Evolutionary conservation across 768 basidiomycete species (phyloP).

Genomic region (Pseudohyphozyma bogoriensis): DNA sequence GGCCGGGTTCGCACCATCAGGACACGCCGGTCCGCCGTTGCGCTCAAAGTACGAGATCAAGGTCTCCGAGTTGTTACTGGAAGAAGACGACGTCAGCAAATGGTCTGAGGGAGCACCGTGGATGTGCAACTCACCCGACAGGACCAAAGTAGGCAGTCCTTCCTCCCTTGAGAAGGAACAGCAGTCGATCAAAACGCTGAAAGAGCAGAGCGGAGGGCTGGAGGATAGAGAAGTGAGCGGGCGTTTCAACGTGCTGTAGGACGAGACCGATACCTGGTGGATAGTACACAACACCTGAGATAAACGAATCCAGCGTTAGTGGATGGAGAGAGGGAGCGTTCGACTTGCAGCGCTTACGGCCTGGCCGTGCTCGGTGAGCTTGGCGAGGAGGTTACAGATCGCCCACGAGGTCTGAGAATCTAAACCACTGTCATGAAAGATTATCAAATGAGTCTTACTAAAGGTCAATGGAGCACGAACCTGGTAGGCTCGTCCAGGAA

Average conservation of each 20-base stretch:
- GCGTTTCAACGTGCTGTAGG: slow-evolving; percentile 44
- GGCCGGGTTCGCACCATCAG: slow-evolving; percentile 59
- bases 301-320: slow-evolving; percentile 31
- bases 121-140: slow-evolving; percentile 28
- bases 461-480: too few relatives aligned
- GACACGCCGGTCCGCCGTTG: slow-evolving; percentile 57
- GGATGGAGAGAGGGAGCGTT: too few relatives aligned
- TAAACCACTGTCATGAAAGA: too few relatives aligned
- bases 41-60: slow-evolving; percentile 18
- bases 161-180: slow-evolving; percentile 27
- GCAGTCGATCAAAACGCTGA: slow-evolving; percentile 57
- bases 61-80: too few relatives aligned
- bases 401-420: too few relatives aligned
- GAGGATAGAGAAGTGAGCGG: slow-evolving; percentile 54
- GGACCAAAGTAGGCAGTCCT: slow-evolving; percentile 18
- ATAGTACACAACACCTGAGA: too few relatives aligned
- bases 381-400: too few relatives aligned
- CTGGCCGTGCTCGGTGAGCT: too few relatives aligned
- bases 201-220: slow-evolving; percentile 72
- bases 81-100: slow-evolving; percentile 67
- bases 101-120: not conserved
- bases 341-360: too few relatives aligned
- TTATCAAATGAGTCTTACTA: too few relatives aligned
- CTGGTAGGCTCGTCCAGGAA: slow-evolving; percentile 86
- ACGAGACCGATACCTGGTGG: too few relatives aligned